Evolutionary conservation across 306 rosid genomes (phyloP).

Genomic region (Medicago arabica): DNA sequence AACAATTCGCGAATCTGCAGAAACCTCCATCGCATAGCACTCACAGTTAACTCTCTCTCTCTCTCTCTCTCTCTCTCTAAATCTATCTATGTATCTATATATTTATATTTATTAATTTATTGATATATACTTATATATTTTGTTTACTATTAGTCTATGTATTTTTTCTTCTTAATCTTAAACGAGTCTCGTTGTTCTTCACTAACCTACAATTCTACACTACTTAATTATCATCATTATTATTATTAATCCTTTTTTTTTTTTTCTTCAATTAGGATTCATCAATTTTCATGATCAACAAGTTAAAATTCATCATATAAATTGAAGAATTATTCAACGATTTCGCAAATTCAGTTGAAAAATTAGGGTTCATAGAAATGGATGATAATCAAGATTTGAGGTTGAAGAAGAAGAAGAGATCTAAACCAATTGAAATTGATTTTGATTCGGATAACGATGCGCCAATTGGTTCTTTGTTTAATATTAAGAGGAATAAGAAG

Average conservation of each 20-base stretch:
- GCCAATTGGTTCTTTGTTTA: conserved; percentile 85
- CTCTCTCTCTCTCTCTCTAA: conserved; percentile 11
- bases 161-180: conserved; percentile 37
- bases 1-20: conserved; percentile 27
- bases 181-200: conserved; percentile 36
- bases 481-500: conserved; percentile 74
- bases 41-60: conserved; percentile 49
- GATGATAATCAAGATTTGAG: conserved; percentile 62
- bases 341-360: conserved; percentile 36
- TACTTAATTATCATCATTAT: not conserved
- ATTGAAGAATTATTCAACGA: conserved; percentile 37
- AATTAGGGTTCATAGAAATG: conserved; percentile 62
- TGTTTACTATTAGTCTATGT: conserved; percentile 50
- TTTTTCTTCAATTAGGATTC: conserved; percentile 41
- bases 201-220: conserved; percentile 17
- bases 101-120: not conserved
- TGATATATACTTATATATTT: not conserved
- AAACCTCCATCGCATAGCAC: conserved; percentile 36
- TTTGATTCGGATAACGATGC: conserved; percentile 74
- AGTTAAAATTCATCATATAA: conserved; percentile 57
- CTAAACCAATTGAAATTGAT: conserved; percentile 57
- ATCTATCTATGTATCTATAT: not conserved
- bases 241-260: not conserved
- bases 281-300: conserved; percentile 42
- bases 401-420: conserved; percentile 63